Base-by-base conservation (phyloP, 441 rosid genomes). In the Eruca vesicaria region DNA sequence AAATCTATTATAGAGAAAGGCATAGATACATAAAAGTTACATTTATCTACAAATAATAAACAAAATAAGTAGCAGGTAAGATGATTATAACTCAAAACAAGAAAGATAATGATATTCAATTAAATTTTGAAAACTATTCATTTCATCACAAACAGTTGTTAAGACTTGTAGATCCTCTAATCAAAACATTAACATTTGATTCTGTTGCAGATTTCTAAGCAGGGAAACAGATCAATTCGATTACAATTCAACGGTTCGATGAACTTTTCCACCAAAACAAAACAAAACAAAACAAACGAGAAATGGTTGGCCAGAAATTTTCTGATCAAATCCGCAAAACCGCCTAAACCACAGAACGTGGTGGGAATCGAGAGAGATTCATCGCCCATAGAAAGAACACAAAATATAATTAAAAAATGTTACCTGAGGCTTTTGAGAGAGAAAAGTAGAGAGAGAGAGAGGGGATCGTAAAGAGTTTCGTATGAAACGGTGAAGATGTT, bases 401-500 rank as follows among this genome's bases (percentile, higher is more conserved):
- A 31, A 2, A 33, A 68, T 1, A 12, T 20, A 56, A 16, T 32
- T 33, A 71, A 31, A 11, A 23, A 23, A 18, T 18, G 6, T 29
- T 71, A 71, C 80, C 76, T 77, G 20, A 69, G 63, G 9, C 63
- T 59, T 65, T 45, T 12, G n/a, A n/a, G n/a, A n/a, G n/a, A n/a
- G n/a, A n/a, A n/a, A n/a, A n/a, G n/a, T n/a, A n/a, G n/a, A n/a
- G 43, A 41, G 41, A 68, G 73, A 74, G 78, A 75, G 73, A 75
- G 32, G 33, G 60, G 31, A 14, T 75, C 74, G 74, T 63, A 76
- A 76, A 64, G 71, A 71, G 80, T 70, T 71, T 65, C 80, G 76
- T 77, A 71, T 48, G 80, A 77, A 65, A 66, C 76, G 80, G 80
- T 77, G 76, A 71, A 77, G 71, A 56, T 35, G 70, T n/a, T n/a